Percentiles rank a stretch among this genome's conserved stretches.
Conservation (phyloP, 2,329 filamentous ascomycete genomes). For the Nemania sp. region DNA sequence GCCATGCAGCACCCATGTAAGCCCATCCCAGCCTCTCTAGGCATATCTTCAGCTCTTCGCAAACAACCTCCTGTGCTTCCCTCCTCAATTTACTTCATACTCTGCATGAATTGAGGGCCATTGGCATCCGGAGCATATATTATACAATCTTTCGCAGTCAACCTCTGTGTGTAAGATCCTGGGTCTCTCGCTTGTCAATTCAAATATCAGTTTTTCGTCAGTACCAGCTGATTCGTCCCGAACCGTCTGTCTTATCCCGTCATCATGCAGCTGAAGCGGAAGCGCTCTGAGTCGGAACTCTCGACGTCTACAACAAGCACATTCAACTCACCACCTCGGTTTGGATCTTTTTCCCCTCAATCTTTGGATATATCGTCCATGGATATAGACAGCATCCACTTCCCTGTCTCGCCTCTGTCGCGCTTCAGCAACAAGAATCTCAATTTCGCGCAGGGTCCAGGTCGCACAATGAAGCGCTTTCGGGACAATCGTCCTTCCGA, state of each 20-base stretch:
- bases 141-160: background rate
- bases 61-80: background rate
- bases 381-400: slow-evolving; percentile 38
- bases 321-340: slow-evolving; percentile 45
- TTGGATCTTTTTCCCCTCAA: slow-evolving; percentile 26
- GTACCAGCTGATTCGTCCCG: background rate
- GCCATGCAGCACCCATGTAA: too few species aligned
- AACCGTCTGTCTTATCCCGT: background rate
- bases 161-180: background rate
- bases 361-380: slow-evolving; percentile 39
- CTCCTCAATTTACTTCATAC: background rate
- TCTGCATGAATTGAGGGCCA: background rate
- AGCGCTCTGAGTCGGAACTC: slow-evolving; percentile 63
- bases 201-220: background rate
- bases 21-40: background rate
- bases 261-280: slow-evolving; percentile 63
- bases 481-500: slow-evolving; percentile 63
- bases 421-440: slow-evolving; percentile 28
- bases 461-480: slow-evolving; percentile 64
- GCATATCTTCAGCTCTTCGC: background rate
- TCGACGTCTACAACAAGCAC: slow-evolving; percentile 53
- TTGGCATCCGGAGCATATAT: background rate
- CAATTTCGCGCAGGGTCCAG: slow-evolving; percentile 47
- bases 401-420: slow-evolving; percentile 34
- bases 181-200: background rate